Evolutionary conservation across 129 eudicot species (phyloP), one percentile per base, ranked within the genome.

Genomic region (carrot (Daucus carota)): DNA sequence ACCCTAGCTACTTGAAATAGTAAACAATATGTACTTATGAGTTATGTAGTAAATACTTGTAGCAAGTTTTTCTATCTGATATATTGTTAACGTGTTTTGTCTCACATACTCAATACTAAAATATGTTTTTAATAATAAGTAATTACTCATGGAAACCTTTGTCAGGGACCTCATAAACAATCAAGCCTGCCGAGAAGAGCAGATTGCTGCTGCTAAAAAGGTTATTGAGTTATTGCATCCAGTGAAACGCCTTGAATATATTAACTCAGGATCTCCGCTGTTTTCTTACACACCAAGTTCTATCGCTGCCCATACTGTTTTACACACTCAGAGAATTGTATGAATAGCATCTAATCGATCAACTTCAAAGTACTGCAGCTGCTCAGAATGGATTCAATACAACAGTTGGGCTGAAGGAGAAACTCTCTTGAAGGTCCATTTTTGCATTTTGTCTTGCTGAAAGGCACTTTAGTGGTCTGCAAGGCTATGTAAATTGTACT

Each of bases 291-390:
- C 80, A 24, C 83, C 96, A 54, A 88, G 96, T 74, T 80, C 48
- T 73, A 54, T 85, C 74, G 96, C 96, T 3, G 96, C 96, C 22
- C 81, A 78, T 74, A 86, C 93, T 31, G 73, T 90, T 52, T 66
- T 90, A 38, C 80, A 78, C 76, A 67, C 79, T 70, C 36, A 1
- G 16, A n/a, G 65, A 57, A 57, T 57, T n/a, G 14, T 57, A 24
- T 57, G 65, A 57, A 26, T 57, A n/a, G 31, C 65, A 2, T n/a
- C 9, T 28, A 9, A 3, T 57, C 15, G 24, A n/a, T 10, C 0
- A 8, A n/a, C 31, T 9, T n/a, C 6, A 24, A 57, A 57, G 0
- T 8, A 54, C 28, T 8, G 62, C 62, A 24, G 29, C 62, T 54
- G 62, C 22, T 54, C 62, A 54, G 62, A 54, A 54, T 54, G 62